These are phyloP conservation scores for Zalaria obscura DNA, from an alignment of 2,329 filamentous ascomycete species.

Conservation along the genomic window DNA sequence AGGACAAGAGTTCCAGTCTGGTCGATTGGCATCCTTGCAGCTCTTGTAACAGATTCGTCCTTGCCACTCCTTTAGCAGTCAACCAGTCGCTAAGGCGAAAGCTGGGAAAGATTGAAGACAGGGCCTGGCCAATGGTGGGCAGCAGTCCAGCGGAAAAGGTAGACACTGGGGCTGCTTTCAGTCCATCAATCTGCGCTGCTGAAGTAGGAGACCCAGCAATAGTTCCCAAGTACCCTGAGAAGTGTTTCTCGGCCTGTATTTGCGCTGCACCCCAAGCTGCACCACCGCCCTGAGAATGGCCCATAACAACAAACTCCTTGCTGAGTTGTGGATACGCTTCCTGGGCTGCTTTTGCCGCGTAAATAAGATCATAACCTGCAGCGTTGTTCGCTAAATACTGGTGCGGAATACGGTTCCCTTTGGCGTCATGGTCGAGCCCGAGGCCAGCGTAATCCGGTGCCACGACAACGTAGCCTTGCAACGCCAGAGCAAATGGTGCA, in stretches of 20 bases:
- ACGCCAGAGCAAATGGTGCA: slow-evolving; percentile 13
- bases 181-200: slow-evolving; percentile 8
- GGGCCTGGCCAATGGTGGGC: slow-evolving; percentile 7
- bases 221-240: slow-evolving; percentile 23
- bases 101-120: slow-evolving; percentile 13
- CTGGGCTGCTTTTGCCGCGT: slow-evolving; percentile 28
- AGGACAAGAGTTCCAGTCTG: neutral
- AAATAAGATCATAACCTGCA: slow-evolving; percentile 29
- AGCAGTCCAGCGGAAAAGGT: no score
- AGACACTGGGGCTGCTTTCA: slow-evolving; percentile 9
- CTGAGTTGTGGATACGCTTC: slow-evolving; percentile 24
- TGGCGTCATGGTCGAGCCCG: slow-evolving; percentile 5
- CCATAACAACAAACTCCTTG: slow-evolving; percentile 29
- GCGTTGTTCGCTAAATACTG: slow-evolving; percentile 25
- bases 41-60: slow-evolving; percentile 9
- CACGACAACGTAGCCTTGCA: slow-evolving; percentile 15
- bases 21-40: slow-evolving; percentile 7
- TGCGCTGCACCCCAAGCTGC: slow-evolving; percentile 28
- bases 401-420: slow-evolving; percentile 13
- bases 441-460: slow-evolving; percentile 14
- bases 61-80: slow-evolving; percentile 11
- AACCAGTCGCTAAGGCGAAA: slow-evolving; percentile 16
- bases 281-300: slow-evolving; percentile 34
- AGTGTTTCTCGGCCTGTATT: slow-evolving; percentile 16
- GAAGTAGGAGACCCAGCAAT: slow-evolving; percentile 16